Evolutionary conservation across 176 grass and related monocot species (phyloP).

Genomic region (Canna indica): DNA sequence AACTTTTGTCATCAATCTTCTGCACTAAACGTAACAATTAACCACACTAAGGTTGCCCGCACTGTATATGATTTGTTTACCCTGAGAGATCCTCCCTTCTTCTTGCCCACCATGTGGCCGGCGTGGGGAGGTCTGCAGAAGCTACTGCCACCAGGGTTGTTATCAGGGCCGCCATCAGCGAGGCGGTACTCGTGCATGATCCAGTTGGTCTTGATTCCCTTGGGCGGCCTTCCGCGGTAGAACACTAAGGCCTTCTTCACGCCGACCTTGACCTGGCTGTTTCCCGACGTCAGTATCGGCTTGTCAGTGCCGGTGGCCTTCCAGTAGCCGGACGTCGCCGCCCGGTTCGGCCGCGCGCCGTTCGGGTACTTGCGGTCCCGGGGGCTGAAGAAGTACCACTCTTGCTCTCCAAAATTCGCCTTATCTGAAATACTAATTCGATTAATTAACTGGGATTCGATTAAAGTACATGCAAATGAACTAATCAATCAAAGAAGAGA

Average conservation of each 20-base stretch:
- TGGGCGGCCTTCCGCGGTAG: constrained; percentile 73
- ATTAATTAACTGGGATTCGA: neutral
- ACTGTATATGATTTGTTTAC: too few species aligned
- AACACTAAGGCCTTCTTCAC: constrained; percentile 94
- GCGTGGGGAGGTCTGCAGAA: neutral
- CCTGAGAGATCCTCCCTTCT: constrained; percentile 47
- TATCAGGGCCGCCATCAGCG: constrained; percentile 4
- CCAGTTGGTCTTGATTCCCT: constrained; percentile 51
- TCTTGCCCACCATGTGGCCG: constrained; percentile 22
- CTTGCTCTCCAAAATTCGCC: constrained; percentile 70
- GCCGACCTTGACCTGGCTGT: constrained; percentile 54
- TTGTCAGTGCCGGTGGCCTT: constrained; percentile 96
- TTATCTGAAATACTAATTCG: constrained; percentile 39
- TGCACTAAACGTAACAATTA: too few species aligned
- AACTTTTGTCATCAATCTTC: neutral
- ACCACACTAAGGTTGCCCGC: too few species aligned
- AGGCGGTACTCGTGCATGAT: constrained; percentile 53
- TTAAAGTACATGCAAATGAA: neutral
- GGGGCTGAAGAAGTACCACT: constrained; percentile 99
- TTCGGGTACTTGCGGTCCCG: constrained; percentile 94
- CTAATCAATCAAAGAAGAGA: constrained; percentile 15
- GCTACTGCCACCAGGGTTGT: neutral
- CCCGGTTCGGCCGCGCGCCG: constrained; percentile 69
- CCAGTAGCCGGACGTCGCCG: constrained; percentile 91
- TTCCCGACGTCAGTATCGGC: constrained; percentile 40